Base-by-base conservation (phyloP, 1,284 basidiomycete genomes). In the Ceratobasidium sp. region DNA sequence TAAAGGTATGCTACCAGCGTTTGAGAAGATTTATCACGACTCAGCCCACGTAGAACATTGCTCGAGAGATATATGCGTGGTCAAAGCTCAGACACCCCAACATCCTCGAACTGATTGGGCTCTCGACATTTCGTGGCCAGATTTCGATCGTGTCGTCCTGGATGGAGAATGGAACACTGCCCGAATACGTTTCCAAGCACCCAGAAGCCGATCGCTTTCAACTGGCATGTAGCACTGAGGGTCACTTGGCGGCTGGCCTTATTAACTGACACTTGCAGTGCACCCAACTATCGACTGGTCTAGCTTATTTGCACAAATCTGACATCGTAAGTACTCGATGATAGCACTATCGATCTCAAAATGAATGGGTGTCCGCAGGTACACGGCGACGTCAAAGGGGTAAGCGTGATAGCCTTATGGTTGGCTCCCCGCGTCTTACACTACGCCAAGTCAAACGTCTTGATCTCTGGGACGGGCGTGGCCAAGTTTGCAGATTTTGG, bases 41-140 rank as follows among this genome's bases (percentile, higher is more conserved):
- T n/a, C n/a, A n/a, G n/a, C n/a, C n/a, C n/a, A 16, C 51, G 25
- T 38, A 66, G 63, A 48, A 66, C 48, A 33, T 49, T 8, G 63
- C 63, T 1, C 63, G 51, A n/a, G 63, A 66, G 48, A 53, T 66
- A 38, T 66, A 66, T 40, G 25, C 36, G 28, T 66, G 63, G 63
- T 66, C 63, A 5, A 66, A 66, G 40, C 51, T 48, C n/a, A 36
- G 54, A 18, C 48, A 66, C 23, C 48, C 48, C 1, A 49, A 49
- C 18, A 16, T 66, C 8, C 28, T 66, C 28, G 49, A 66, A 16
- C 16, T 54, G 16, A 6, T 66, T 18, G 63, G 63, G 33, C 38
- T 66, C 36, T 48, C 48, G n/a, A 21, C 7, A 5, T 53, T 53
- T 33, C n/a, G 21, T 23, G 36, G 36, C 12, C 33, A 21, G 4